Conservation (phyloP, 225 moss, liverwort and hornwort genomes). For the Lunularia cruciata region DNA sequence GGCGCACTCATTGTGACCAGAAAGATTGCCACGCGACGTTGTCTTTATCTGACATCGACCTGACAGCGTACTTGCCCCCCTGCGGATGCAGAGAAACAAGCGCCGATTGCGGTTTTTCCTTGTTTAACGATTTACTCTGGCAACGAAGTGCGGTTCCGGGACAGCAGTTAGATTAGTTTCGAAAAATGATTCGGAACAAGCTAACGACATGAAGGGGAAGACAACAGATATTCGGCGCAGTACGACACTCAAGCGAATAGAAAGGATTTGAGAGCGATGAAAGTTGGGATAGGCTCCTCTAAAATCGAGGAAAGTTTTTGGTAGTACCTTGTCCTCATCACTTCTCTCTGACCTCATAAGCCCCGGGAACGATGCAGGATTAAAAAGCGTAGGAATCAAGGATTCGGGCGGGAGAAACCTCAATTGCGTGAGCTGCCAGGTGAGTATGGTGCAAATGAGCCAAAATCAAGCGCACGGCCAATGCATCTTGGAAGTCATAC, state of each 20-base stretch:
- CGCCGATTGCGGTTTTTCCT: background rate
- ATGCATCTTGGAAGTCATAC: no score
- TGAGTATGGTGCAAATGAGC: no score
- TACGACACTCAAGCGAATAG: background rate
- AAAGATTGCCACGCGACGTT: background rate
- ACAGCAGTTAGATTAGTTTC: no score
- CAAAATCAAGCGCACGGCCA: no score
- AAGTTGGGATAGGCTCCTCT: background rate
- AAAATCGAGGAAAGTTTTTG: background rate
- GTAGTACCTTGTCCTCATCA: background rate
- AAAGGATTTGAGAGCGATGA: background rate
- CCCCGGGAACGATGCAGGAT: background rate
- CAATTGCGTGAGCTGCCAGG: no score
- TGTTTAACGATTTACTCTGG: background rate
- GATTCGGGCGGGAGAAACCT: background rate
- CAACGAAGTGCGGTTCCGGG: background rate
- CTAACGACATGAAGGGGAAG: background rate
- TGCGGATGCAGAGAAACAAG: background rate
- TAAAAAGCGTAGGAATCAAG: background rate
- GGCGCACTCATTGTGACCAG: background rate
- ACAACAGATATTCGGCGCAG: background rate
- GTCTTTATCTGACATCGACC: slow-evolving; percentile 16
- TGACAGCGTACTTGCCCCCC: slow-evolving; percentile 4
- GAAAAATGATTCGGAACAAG: background rate
- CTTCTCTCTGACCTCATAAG: background rate